phyloP scores from a whole-genome alignment of 2,329 filamentous ascomycete genomes.

The Colletotrichum sp. region DNA sequence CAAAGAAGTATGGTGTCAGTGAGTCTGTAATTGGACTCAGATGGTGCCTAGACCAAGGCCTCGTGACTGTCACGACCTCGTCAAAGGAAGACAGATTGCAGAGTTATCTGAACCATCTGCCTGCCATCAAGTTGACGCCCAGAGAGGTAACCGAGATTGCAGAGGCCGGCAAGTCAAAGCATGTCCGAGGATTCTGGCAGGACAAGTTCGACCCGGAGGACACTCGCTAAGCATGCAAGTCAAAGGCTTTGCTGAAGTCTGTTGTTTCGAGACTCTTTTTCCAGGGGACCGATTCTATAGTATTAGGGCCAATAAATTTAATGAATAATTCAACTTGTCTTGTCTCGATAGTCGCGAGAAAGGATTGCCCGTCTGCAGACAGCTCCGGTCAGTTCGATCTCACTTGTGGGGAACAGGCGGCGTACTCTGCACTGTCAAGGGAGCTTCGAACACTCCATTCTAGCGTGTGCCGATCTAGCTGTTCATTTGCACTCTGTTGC shows the following conservation, averaged over 20 bases:
- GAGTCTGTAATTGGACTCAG: slow-evolving; percentile 61
- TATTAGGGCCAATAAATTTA: neutral
- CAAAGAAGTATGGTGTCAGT: slow-evolving; percentile 62
- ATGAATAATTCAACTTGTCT: neutral
- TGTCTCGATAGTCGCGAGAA: neutral
- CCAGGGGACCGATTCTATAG: neutral
- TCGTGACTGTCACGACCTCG: slow-evolving; percentile 65
- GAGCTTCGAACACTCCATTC: neutral
- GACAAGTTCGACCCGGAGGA: slow-evolving; percentile 59
- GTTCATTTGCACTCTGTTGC: neutral
- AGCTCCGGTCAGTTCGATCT: neutral
- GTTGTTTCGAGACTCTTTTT: neutral
- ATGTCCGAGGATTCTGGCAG: slow-evolving; percentile 65
- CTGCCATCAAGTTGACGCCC: slow-evolving; percentile 62
- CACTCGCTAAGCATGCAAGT: slow-evolving; percentile 35
- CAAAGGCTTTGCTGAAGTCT: neutral
- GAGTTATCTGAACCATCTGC: slow-evolving; percentile 56
- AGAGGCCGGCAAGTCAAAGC: slow-evolving; percentile 61
- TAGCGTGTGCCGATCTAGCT: neutral
- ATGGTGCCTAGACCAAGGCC: slow-evolving; percentile 65
- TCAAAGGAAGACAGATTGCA: slow-evolving; percentile 61
- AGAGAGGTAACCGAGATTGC: slow-evolving; percentile 63
- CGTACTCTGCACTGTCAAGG: neutral
- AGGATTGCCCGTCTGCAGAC: neutral
- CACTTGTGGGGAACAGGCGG: neutral